Conservation (phyloP, 2,329 filamentous ascomycete genomes). For the Pseudogymnoascus sp. region DNA sequence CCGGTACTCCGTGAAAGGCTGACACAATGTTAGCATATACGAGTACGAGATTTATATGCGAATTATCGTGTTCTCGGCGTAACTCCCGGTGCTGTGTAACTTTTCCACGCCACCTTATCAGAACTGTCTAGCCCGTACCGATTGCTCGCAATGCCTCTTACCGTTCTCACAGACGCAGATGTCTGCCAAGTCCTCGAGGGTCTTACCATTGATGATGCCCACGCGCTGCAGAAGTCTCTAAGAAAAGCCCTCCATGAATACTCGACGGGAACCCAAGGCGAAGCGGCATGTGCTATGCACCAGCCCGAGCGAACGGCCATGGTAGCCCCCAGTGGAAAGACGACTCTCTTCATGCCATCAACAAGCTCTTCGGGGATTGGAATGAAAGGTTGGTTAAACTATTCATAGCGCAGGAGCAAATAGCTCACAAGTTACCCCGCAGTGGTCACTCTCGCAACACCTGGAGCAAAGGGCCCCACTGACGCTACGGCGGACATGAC, state of each 20-base stretch:
- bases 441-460: constrained; percentile 57
- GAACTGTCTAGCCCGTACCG: background rate
- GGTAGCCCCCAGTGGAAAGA: constrained; percentile 43
- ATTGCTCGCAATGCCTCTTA: constrained; percentile 43
- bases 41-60: background rate
- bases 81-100: background rate
- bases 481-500: constrained; percentile 42
- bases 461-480: constrained; percentile 17
- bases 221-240: constrained; percentile 42
- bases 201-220: constrained; percentile 44
- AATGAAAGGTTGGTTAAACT: constrained; percentile 49
- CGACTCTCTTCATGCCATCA: constrained; percentile 69
- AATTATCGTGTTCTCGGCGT: too few relatives aligned
- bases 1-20: background rate
- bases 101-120: background rate
- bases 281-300: constrained; percentile 36
- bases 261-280: constrained; percentile 44
- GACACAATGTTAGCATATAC: background rate
- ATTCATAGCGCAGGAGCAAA: background rate
- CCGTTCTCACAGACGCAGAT: constrained; percentile 50
- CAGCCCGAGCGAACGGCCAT: constrained; percentile 47
- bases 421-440: background rate
- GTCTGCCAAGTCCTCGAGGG: constrained; percentile 47
- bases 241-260: constrained; percentile 51
- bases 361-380: constrained; percentile 55